phyloP scores from a whole-genome alignment of 257 asterid genomes.

The Solanum medicagineum region DNA sequence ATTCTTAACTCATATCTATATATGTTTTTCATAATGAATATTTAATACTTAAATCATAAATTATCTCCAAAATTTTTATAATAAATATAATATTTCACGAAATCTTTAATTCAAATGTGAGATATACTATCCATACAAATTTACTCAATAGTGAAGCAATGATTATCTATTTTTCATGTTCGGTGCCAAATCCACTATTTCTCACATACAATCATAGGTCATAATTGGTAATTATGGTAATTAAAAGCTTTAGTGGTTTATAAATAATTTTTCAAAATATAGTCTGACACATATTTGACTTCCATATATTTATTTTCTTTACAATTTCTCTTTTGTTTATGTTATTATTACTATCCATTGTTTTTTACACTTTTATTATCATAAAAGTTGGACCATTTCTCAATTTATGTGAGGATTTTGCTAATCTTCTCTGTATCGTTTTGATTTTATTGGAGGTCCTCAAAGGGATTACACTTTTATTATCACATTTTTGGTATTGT shows the following conservation, averaged over 20 bases:
- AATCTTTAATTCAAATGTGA: background rate
- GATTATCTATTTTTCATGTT: background rate
- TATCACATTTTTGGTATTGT: too few relatives aligned
- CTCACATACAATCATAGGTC: background rate
- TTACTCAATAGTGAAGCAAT: background rate
- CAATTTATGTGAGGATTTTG: too few relatives aligned
- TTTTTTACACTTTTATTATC: too few relatives aligned
- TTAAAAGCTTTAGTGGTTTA: background rate
- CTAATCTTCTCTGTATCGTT: too few relatives aligned
- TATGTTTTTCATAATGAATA: background rate
- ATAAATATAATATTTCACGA: background rate
- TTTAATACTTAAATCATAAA: background rate
- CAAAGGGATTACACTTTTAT: too few relatives aligned
- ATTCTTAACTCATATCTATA: background rate
- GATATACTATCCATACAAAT: background rate
- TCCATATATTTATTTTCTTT: background rate
- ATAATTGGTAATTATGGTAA: background rate
- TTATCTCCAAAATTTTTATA: too few relatives aligned
- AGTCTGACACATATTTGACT: background rate
- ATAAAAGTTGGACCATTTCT: too few relatives aligned
- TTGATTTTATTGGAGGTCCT: too few relatives aligned
- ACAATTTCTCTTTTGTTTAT: too few relatives aligned
- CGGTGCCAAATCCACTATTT: background rate
- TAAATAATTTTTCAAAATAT: background rate
- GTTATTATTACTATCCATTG: too few relatives aligned